Evolutionary conservation across 768 basidiomycete genomes (phyloP), one percentile per base, ranked within the genome.

Genomic region (Lactarius pseudohatsudake): DNA sequence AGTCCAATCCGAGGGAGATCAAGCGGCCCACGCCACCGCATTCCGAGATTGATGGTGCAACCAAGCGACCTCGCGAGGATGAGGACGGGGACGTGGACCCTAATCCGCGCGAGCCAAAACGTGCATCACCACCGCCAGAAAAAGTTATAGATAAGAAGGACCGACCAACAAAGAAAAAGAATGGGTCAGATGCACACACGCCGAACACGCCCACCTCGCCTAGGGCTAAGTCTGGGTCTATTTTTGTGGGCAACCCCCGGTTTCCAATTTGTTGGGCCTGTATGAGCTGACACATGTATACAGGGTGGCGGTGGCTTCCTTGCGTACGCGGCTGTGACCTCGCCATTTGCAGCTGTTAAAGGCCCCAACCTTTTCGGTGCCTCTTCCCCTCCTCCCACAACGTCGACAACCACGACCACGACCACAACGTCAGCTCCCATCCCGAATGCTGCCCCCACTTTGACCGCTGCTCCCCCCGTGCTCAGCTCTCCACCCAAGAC

Each of bases 271-370:
- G 3, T 36, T 45, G 13, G 2, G 38, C 16, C 36, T 40, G 32
- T 57, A n/a, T 28, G 62, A 65, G 43, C 64, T 65, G 62, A 69
- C 65, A 69, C 65, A 57, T 68, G 58, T 59, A 59, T 69, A 9
- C 36, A 65, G 70, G 59, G 62, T 6, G 67, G 38, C 59, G 78
- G 84, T 61, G 91, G 91, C 30, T 93, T 93, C 75, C 86, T 88
- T 83, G 88, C 90, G 2, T 93, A 91, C 71, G 90, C 91, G 15
- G 87, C 89, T 2, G 78, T 84, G 13, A 82, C 80, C 63, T 92
- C 91, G 2, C 90, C 91, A 5, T 92, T 92, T 72, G 86, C 88
- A 16, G 76, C 83, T 57, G 85, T 90, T 72, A 90, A 87, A 70
- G 91, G 89, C 57, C 83, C 87, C 66, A 89, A 84, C 72, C 69